Evolutionary conservation across 176 grass and related monocot species (phyloP), one percentile per base, ranked within the genome.

Genomic region (Tillandsia fasciculata): DNA sequence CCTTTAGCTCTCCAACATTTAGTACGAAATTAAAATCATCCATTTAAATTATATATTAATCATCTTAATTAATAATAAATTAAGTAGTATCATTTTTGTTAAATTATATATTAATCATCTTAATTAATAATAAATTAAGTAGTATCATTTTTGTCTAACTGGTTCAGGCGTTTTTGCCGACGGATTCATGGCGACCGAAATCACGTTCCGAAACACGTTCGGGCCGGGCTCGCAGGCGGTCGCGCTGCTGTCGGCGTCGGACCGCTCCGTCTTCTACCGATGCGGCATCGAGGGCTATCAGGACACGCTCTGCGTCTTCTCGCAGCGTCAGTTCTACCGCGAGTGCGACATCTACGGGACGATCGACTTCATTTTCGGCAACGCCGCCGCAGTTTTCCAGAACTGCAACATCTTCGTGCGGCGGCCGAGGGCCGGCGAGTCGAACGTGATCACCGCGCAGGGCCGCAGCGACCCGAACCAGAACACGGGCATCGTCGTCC

Each of bases 1-100:
- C 84, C 49, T 90, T 91, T 74, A 64, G 72, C 75, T 72, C 84
- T 24, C 79, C 88, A 53, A 91, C 88, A 15, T 70, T 87, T 64
- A 79, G 86, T 89, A 79, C 12, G 74, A 64, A 3, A 50, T 51
- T 11, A 64, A 50, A 64, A 0, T 7, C 51, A 72, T 8, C 9
- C 6, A 71, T 71, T 14, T 8, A 56, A 56, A 2, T 12, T 13
- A n/a, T 2, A 56, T 2, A 56, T 56, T n/a, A 7, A 13, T 13
- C 52, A 56, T 11, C 52, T 15, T 57, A 17, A 12, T 17, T 12
- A 17, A n/a, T 57, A 57, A 17, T 17, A 17, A 24, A 24, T 24
- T 24, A 24, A 24, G 24, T 24, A 24, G 0, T 24, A 24, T 24
- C 24, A 24, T 24, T 24, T n/a, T n/a, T n/a, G n/a, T 14, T 8